Conservation (phyloP, 257 asterid genomes). For the Sherardia arvensis region DNA sequence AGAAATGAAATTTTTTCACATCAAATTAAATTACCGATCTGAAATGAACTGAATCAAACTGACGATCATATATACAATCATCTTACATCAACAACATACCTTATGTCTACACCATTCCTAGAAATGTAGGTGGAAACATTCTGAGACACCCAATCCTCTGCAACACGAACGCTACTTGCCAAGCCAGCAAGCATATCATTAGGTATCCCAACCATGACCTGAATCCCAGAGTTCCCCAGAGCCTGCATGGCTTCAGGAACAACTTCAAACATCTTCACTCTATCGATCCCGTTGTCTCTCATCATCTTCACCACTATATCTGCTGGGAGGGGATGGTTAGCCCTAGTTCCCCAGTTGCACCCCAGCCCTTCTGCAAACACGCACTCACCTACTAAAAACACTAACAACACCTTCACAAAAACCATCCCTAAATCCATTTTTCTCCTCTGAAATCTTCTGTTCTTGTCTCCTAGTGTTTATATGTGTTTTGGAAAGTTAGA, state of each 20-base stretch:
- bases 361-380: slow-evolving; percentile 37
- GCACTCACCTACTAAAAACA: slow-evolving; percentile 18
- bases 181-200: slow-evolving; percentile 66
- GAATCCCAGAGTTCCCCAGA: slow-evolving; percentile 63
- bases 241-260: slow-evolving; percentile 55
- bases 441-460: background rate
- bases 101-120: slow-evolving; percentile 58
- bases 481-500: background rate
- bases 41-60: background rate
- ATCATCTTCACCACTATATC: slow-evolving; percentile 57
- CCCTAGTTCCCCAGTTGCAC: slow-evolving; percentile 65
- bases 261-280: slow-evolving; percentile 86
- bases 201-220: slow-evolving; percentile 94
- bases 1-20: no score
- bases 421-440: slow-evolving; percentile 24
- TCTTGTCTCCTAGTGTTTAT: background rate
- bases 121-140: slow-evolving; percentile 68
- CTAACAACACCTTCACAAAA: slow-evolving; percentile 11
- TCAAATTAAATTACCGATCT: background rate
- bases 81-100: slow-evolving; percentile 24
- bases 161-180: slow-evolving; percentile 49
- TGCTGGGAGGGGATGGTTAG: slow-evolving; percentile 56
- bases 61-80: background rate
- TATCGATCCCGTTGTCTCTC: slow-evolving; percentile 72
- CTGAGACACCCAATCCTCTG: slow-evolving; percentile 69